phyloP scores from a whole-genome alignment of 768 basidiomycete genomes.

The Phlegmacium glaucopus region DNA sequence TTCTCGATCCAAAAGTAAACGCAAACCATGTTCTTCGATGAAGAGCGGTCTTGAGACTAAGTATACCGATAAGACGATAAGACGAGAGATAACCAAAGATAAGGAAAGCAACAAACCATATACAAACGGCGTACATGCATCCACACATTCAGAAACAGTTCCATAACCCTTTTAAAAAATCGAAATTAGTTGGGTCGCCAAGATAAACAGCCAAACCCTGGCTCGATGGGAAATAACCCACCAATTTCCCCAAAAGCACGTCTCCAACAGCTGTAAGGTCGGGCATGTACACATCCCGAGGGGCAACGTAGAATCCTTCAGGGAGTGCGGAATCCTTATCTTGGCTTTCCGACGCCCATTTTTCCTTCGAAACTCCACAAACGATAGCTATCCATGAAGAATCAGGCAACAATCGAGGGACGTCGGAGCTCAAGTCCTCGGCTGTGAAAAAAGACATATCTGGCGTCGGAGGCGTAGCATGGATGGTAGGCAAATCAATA shows the following conservation, averaged over 20 bases:
- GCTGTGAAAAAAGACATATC: slow-evolving; percentile 1
- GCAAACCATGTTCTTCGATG: slow-evolving; percentile 77
- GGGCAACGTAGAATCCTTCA: slow-evolving; percentile 71
- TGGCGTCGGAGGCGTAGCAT: slow-evolving; percentile 20
- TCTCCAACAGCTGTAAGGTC: slow-evolving; percentile 73
- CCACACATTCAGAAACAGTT: slow-evolving; percentile 77
- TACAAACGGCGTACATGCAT: slow-evolving; percentile 73
- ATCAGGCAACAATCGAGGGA: slow-evolving; percentile 55
- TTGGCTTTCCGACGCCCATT: slow-evolving; percentile 34
- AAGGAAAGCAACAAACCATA: slow-evolving; percentile 46
- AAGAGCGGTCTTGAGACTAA: slow-evolving; percentile 76
- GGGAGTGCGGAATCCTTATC: slow-evolving; percentile 44
- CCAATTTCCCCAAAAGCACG: slow-evolving; percentile 75
- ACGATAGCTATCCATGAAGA: slow-evolving; percentile 76
- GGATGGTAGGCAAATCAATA: slow-evolving; percentile 8
- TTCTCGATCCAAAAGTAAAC: slow-evolving; percentile 55
- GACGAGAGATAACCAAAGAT: background rate
- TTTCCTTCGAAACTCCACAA: slow-evolving; percentile 66
- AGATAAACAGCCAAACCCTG: background rate
- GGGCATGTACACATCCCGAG: slow-evolving; percentile 78
- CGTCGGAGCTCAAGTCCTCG: slow-evolving; percentile 18
- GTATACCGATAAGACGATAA: background rate
- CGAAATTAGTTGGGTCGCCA: background rate
- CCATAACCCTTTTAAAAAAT: slow-evolving; percentile 61
- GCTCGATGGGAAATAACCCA: slow-evolving; percentile 27